Percentiles rank a stretch among this genome's conserved stretches.
phyloP scores from a whole-genome alignment of 139 green algal species.

The Diplosphaera chodatii region DNA sequence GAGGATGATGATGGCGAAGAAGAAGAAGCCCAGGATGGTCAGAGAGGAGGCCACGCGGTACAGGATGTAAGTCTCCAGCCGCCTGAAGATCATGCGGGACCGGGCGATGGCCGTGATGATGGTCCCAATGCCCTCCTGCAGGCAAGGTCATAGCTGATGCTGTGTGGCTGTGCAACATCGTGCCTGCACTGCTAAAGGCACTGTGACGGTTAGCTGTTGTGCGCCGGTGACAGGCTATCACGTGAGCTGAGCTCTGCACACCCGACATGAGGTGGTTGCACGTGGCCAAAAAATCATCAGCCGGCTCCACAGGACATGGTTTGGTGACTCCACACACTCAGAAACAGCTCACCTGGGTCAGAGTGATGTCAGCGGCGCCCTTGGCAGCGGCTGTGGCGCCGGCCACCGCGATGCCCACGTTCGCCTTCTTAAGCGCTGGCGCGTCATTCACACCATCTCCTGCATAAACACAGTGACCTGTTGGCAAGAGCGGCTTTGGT shows the following conservation, averaged over 20 bases:
- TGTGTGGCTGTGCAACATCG: too few relatives aligned
- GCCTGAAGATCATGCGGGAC: slow-evolving; percentile 28
- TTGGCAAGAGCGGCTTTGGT: too few relatives aligned
- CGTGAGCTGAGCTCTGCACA: too few relatives aligned
- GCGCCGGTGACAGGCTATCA: too few relatives aligned
- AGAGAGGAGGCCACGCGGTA: slow-evolving; percentile 21
- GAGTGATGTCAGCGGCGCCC: slow-evolving; percentile 60
- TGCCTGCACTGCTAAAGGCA: too few relatives aligned
- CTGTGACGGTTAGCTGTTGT: too few relatives aligned
- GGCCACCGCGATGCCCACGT: slow-evolving; percentile 63
- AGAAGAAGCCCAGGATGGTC: slow-evolving; percentile 22
- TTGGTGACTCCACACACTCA: too few relatives aligned
- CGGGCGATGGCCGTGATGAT: slow-evolving; percentile 62
- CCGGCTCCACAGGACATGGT: too few relatives aligned
- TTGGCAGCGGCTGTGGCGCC: slow-evolving; percentile 29
- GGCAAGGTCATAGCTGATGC: too few relatives aligned
- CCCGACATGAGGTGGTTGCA: too few relatives aligned
- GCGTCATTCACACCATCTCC: slow-evolving; percentile 82
- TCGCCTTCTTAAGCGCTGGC: slow-evolving; percentile 66
- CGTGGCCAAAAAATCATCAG: too few relatives aligned
- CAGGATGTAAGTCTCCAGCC: slow-evolving; percentile 31
- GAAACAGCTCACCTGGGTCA: slow-evolving; percentile 28
- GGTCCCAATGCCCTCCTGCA: slow-evolving; percentile 71
- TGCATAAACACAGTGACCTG: neutral
- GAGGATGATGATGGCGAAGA: slow-evolving; percentile 19